Percentiles rank a stretch among this genome's conserved stretches.
Conservation (phyloP, 176 grass and related monocot species). For the Pontederia crassipes region DNA sequence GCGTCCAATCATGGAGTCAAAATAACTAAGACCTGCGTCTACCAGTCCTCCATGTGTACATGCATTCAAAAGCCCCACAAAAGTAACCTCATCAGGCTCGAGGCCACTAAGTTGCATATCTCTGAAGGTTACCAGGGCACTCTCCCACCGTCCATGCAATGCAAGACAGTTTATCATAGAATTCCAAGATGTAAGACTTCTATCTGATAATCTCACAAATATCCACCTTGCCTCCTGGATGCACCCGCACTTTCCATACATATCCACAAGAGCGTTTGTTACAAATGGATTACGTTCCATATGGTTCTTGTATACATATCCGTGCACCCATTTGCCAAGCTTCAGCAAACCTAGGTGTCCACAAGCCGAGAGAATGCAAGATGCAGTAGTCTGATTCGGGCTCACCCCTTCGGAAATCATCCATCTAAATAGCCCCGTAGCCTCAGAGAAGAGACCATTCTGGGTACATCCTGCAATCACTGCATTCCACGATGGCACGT, state of each 20-base stretch:
- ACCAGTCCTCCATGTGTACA: constrained; percentile 61
- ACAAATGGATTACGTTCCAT: constrained; percentile 43
- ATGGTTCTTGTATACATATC: constrained; percentile 35
- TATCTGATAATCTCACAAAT: constrained; percentile 31
- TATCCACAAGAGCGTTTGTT: constrained; percentile 49
- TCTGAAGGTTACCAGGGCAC: constrained; percentile 35
- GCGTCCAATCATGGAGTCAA: constrained; percentile 47
- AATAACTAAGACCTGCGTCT: constrained; percentile 40
- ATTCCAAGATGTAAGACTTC: constrained; percentile 49
- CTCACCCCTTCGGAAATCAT: constrained; percentile 21
- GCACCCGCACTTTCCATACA: constrained; percentile 52
- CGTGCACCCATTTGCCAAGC: constrained; percentile 47
- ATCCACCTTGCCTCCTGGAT: constrained; percentile 34
- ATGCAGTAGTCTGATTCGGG: constrained; percentile 51
- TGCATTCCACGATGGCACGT: constrained; percentile 9
- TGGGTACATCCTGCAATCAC: constrained; percentile 9
- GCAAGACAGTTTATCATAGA: constrained; percentile 53
- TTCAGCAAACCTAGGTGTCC: constrained; percentile 42
- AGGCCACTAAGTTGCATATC: constrained; percentile 34
- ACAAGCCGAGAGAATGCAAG: constrained; percentile 60
- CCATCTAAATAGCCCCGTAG: not conserved
- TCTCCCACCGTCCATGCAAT: constrained; percentile 38
- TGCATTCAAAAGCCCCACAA: constrained; percentile 59
- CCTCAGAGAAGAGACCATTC: constrained; percentile 13
- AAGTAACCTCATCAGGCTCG: constrained; percentile 53